Percentiles rank a stretch among this genome's conserved stretches.
Evolutionary conservation across 163 green algal genomes (phyloP).

Genomic region (Chlorella variabilis): DNA sequence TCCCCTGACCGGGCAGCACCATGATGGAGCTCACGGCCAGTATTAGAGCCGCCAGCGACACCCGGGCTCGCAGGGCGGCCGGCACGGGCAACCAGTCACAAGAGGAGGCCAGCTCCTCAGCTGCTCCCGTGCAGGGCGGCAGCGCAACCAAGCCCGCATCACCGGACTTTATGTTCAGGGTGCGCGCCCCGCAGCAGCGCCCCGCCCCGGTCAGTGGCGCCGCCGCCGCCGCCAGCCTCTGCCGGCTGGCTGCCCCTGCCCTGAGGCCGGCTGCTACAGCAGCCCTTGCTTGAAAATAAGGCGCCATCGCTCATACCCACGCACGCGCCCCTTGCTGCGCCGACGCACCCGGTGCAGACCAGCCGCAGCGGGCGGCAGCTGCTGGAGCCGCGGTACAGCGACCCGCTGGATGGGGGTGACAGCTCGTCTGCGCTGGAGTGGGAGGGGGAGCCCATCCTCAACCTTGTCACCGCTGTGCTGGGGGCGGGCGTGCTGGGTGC

Average conservation of each 20-base stretch:
- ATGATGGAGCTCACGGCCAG: no score
- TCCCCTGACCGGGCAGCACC: no score
- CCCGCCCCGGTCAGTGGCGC: neutral
- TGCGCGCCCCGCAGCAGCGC: neutral
- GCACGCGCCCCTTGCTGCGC: no score
- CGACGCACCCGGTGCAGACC: neutral
- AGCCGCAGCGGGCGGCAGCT: slow-evolving; percentile 7
- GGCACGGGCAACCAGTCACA: no score
- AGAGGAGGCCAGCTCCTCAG: neutral
- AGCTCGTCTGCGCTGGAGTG: slow-evolving; percentile 2
- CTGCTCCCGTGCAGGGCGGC: no score
- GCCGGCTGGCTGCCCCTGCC: neutral
- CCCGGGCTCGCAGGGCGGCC: no score
- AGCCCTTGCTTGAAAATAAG: neutral
- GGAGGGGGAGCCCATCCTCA: slow-evolving; percentile 28
- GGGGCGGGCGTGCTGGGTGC: slow-evolving; percentile 70
- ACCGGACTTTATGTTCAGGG: neutral
- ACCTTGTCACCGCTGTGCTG: slow-evolving; percentile 67
- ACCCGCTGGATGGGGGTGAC: neutral
- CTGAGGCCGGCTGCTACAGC: neutral
- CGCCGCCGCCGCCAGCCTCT: neutral
- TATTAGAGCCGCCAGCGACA: no score
- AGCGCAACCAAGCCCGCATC: no score
- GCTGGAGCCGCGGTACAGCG: slow-evolving; percentile 24
- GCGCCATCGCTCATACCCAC: no score